phyloP scores from a whole-genome alignment of 371 early-diverging fungal genomes.

The Rhizomucor miehei region DNA sequence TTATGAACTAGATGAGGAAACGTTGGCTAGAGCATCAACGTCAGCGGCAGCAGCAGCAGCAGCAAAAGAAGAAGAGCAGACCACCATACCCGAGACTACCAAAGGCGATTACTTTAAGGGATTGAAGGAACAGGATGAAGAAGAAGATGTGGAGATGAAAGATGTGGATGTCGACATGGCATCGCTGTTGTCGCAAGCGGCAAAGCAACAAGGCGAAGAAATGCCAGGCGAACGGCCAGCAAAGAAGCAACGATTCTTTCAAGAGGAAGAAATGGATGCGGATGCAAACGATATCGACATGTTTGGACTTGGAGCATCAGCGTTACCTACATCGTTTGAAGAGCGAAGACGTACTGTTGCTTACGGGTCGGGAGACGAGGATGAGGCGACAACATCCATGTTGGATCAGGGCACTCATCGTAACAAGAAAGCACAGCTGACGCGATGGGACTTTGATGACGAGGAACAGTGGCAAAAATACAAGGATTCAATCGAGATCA shows the following conservation, averaged over 20 bases:
- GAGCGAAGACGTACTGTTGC: constrained; percentile 27
- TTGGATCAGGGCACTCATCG: constrained; percentile 69
- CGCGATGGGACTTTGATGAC: constrained; percentile 76
- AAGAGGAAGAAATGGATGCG: constrained; percentile 23
- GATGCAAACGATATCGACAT: constrained; percentile 48
- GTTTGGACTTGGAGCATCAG: constrained; percentile 41
- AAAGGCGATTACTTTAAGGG: constrained; percentile 26
- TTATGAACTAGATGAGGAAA: constrained; percentile 57
- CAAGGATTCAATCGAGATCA: constrained; percentile 65
- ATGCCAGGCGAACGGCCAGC: not conserved
- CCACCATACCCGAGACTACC: not conserved
- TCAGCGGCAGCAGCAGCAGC: constrained; percentile 8
- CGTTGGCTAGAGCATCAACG: constrained; percentile 4
- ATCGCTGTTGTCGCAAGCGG: constrained; percentile 11
- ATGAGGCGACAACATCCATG: constrained; percentile 44
- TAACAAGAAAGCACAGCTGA: constrained; percentile 67
- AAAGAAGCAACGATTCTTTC: constrained; percentile 10
- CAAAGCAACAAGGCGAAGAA: constrained; percentile 5
- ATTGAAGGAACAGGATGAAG: constrained; percentile 20
- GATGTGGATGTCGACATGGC: constrained; percentile 8
- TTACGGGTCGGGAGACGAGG: constrained; percentile 53
- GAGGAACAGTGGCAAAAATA: constrained; percentile 75
- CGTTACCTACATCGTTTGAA: constrained; percentile 46
- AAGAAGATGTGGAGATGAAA: constrained; percentile 6
- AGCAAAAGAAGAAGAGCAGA: constrained; percentile 5